Conservation (phyloP, 1,139 yeast genomes). For the Pneumocystis canis region DNA sequence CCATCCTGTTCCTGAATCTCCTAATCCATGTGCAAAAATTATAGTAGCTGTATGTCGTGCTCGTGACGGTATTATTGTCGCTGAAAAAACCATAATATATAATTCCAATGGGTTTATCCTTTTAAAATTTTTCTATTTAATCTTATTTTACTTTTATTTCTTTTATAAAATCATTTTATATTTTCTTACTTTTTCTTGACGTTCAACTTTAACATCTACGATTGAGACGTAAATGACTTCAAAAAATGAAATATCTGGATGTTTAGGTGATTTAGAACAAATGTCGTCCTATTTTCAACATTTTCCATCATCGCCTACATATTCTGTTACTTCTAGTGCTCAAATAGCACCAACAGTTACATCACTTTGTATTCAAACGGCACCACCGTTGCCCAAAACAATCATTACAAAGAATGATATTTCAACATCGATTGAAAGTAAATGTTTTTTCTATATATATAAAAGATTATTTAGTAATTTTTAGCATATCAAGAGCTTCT, state of each 20-base stretch:
- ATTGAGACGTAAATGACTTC: background rate
- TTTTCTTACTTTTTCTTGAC: background rate
- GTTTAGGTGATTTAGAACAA: background rate
- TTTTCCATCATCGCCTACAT: background rate
- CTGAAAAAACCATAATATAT: conserved; percentile 1
- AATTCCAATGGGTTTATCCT: too few species aligned
- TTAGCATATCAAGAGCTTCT: conserved; percentile 34
- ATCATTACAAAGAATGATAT: background rate
- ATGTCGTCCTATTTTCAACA: background rate
- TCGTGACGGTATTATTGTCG: conserved; percentile 6
- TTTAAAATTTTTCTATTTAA: too few species aligned
- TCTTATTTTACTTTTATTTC: too few species aligned
- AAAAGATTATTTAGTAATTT: background rate
- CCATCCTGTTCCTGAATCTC: conserved; percentile 89
- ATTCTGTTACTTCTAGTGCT: background rate
- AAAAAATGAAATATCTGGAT: background rate
- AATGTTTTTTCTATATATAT: background rate
- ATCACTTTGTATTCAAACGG: background rate
- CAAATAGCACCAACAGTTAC: background rate
- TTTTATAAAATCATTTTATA: too few species aligned
- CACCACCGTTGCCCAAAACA: background rate
- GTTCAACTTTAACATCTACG: background rate
- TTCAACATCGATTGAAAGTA: background rate
- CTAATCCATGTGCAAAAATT: conserved; percentile 78
- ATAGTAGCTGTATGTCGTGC: conserved; percentile 41